These are phyloP conservation scores for Boletus edulis DNA, from an alignment of 768 basidiomycete genomes.

Conservation along the genomic window DNA sequence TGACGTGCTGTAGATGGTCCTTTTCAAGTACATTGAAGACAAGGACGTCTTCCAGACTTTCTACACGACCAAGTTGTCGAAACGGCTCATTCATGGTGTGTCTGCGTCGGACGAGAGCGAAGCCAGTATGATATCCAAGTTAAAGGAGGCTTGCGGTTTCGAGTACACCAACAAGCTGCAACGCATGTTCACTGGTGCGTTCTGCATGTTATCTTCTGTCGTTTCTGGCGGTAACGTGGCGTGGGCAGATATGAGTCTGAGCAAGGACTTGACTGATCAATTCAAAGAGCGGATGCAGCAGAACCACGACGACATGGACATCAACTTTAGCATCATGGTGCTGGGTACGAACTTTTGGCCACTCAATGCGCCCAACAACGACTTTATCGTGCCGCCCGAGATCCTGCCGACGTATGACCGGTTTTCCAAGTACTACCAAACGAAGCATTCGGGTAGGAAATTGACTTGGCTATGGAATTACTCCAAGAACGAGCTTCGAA, in stretches of 20 bases:
- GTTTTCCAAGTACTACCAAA: conserved; percentile 91
- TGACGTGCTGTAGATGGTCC: conserved; percentile 66
- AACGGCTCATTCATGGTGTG: conserved; percentile 85
- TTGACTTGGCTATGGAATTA: conserved; percentile 99
- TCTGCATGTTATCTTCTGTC: background rate
- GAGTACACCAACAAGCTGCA: conserved; percentile 96
- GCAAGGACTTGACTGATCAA: conserved; percentile 91
- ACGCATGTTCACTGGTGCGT: conserved; percentile 91
- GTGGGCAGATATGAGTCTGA: conserved; percentile 83
- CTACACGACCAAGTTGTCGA: conserved; percentile 92
- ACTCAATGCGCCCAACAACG: conserved; percentile 74
- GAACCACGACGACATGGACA: conserved; percentile 80
- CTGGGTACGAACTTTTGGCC: conserved; percentile 98
- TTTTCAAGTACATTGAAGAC: conserved; percentile 98
- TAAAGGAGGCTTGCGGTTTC: conserved; percentile 95
- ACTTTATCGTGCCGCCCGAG: conserved; percentile 87
- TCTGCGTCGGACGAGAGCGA: conserved; percentile 97
- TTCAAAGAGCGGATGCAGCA: conserved; percentile 94
- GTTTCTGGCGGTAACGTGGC: conserved; percentile 1
- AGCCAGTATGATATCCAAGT: conserved; percentile 95
- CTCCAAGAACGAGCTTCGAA: conserved; percentile 93
- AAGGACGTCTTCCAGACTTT: conserved; percentile 99
- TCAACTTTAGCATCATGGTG: conserved; percentile 92
- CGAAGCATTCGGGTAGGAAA: conserved; percentile 91
- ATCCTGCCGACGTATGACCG: conserved; percentile 85